Evolutionary conservation across 2,329 filamentous ascomycete species (phyloP).

Genomic region (Rasamsonia emersonii): DNA sequence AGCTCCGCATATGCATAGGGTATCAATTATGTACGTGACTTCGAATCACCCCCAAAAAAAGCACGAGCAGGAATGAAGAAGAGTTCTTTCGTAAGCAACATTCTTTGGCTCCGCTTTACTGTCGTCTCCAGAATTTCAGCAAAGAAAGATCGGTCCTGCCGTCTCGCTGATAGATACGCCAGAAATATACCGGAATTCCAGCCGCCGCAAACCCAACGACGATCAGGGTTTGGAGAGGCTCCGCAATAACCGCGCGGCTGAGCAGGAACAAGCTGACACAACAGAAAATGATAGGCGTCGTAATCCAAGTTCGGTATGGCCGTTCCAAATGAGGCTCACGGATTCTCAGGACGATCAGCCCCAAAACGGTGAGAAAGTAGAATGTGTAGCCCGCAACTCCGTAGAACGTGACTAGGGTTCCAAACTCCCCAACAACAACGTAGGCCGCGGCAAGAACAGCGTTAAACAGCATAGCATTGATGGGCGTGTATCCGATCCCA

Average conservation of each 20-base stretch:
- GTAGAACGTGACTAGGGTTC: conserved; percentile 90
- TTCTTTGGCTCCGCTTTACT: conserved; percentile 11
- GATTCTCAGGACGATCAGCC: conserved; percentile 82
- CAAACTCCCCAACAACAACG: conserved; percentile 79
- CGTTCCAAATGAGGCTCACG: conserved; percentile 78
- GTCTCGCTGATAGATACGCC: conserved; percentile 64
- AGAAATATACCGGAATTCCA: conserved; percentile 83
- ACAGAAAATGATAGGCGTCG: conserved; percentile 95
- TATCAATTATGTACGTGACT: too few species aligned
- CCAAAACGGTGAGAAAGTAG: conserved; percentile 91
- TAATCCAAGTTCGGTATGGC: conserved; percentile 94
- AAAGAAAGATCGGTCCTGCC: conserved; percentile 23
- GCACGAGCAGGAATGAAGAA: neutral
- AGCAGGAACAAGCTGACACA: conserved; percentile 92
- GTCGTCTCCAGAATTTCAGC: conserved; percentile 39
- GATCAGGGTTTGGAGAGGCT: conserved; percentile 80
- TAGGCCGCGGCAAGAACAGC: conserved; percentile 64
- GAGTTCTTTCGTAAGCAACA: neutral
- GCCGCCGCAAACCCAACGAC: conserved; percentile 77
- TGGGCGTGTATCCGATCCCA: conserved; percentile 84
- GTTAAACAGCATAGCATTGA: conserved; percentile 84
- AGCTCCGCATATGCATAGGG: too few species aligned
- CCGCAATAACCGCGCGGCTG: conserved; percentile 77
- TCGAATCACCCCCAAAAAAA: too few species aligned
- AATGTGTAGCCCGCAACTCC: conserved; percentile 95